Evolutionary conservation across 331 rosid genomes (phyloP).

Genomic region (Pyracantha coccinea): DNA sequence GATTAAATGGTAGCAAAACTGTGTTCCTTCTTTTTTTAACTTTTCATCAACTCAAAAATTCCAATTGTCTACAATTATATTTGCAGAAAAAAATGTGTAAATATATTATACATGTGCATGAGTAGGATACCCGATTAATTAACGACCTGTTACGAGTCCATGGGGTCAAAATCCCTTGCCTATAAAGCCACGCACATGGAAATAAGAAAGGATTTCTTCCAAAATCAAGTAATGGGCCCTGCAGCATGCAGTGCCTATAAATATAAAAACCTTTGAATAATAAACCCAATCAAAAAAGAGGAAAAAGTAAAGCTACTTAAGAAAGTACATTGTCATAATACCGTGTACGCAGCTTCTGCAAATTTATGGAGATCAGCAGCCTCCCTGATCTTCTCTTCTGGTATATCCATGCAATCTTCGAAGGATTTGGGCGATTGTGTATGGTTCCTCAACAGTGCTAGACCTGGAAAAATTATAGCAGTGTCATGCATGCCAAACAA

Average conservation of each 20-base stretch:
- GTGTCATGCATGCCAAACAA: background rate
- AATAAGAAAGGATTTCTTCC: slow-evolving; percentile 80
- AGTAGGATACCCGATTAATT: slow-evolving; percentile 32
- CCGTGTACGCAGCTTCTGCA: slow-evolving; percentile 98
- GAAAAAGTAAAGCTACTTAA: background rate
- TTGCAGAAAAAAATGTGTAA: background rate
- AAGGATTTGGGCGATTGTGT: slow-evolving; percentile 30
- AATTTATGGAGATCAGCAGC: slow-evolving; percentile 81
- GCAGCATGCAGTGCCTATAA: slow-evolving; percentile 23
- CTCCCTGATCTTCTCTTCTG: slow-evolving; percentile 51
- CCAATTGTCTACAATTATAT: background rate
- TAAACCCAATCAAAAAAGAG: background rate
- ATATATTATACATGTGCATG: slow-evolving; percentile 10
- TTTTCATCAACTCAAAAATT: background rate
- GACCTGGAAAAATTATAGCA: slow-evolving; percentile 40
- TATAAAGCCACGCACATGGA: slow-evolving; percentile 79
- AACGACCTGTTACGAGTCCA: slow-evolving; percentile 81
- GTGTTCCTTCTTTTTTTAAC: too few species aligned
- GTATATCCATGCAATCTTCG: slow-evolving; percentile 43
- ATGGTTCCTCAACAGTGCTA: slow-evolving; percentile 66
- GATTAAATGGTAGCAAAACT: background rate
- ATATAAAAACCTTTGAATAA: slow-evolving; percentile 10
- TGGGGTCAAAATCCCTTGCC: slow-evolving; percentile 84
- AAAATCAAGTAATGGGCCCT: slow-evolving; percentile 92
- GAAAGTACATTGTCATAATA: slow-evolving; percentile 19